A percentile compares a stretch with the other conserved stretches of the same genome.
phyloP scores from a whole-genome alignment of 108 stramenopile species.

The Skeletonema menzelii region DNA sequence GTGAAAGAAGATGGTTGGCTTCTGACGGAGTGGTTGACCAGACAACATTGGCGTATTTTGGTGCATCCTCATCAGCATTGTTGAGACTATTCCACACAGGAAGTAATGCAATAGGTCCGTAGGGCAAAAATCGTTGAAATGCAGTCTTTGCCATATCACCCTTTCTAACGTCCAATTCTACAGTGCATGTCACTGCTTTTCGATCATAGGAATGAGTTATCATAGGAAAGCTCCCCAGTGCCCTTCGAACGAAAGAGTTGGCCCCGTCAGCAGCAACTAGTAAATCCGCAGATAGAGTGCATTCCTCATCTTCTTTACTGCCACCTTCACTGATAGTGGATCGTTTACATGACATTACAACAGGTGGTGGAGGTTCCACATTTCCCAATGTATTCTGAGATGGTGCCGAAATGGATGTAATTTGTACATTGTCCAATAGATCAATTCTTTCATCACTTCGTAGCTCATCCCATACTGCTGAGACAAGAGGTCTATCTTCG shows the following conservation, averaged over 20 bases:
- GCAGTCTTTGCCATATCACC: slow-evolving; percentile 50
- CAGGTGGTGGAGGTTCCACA: slow-evolving; percentile 27
- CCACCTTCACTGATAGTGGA: background rate
- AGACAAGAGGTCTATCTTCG: slow-evolving; percentile 68
- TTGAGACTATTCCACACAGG: slow-evolving; percentile 59
- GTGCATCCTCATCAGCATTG: background rate
- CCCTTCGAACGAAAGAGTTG: slow-evolving; percentile 66
- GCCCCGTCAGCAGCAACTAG: slow-evolving; percentile 85
- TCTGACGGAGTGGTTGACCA: slow-evolving; percentile 80
- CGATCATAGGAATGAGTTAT: slow-evolving; percentile 62
- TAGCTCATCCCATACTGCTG: slow-evolving; percentile 64
- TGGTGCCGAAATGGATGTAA: slow-evolving; percentile 35
- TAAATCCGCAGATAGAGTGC: slow-evolving; percentile 43
- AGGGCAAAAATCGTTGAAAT: slow-evolving; percentile 74
- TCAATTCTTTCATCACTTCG: slow-evolving; percentile 45
- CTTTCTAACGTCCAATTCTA: slow-evolving; percentile 50
- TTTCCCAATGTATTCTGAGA: slow-evolving; percentile 24
- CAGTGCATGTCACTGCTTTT: slow-evolving; percentile 78
- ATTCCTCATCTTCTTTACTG: background rate
- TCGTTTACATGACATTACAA: slow-evolving; percentile 10
- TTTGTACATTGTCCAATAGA: slow-evolving; percentile 36
- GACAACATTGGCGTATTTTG: slow-evolving; percentile 77
- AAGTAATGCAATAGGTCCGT: slow-evolving; percentile 78
- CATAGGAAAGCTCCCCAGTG: slow-evolving; percentile 45
- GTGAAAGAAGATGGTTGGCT: slow-evolving; percentile 43